Conservation (phyloP, 495 filamentous ascomycete species). For the Aspergillus diversus region DNA sequence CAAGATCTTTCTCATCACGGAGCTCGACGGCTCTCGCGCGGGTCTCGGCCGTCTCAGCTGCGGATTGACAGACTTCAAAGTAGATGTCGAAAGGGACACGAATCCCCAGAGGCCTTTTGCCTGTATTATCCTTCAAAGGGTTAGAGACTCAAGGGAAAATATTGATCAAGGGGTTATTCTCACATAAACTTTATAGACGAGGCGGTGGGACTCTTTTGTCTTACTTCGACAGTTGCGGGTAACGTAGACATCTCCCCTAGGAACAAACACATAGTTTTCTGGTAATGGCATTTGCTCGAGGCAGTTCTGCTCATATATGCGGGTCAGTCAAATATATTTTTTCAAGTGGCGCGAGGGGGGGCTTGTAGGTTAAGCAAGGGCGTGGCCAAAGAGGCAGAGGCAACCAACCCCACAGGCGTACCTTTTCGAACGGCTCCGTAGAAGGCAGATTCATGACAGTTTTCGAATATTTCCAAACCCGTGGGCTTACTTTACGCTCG, state of each 20-base stretch:
- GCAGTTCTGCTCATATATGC: constrained; percentile 34
- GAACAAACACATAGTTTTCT: constrained; percentile 51
- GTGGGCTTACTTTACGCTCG: constrained; percentile 5
- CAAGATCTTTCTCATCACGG: constrained; percentile 40
- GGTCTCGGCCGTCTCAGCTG: constrained; percentile 38
- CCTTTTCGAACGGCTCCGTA: constrained; percentile 28
- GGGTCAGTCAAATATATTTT: constrained; percentile 13
- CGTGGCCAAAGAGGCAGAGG: neutral
- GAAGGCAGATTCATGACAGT: constrained; percentile 19
- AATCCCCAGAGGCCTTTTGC: constrained; percentile 45
- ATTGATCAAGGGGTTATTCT: constrained; percentile 15
- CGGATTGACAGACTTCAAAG: constrained; percentile 32
- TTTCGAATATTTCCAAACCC: constrained; percentile 20
- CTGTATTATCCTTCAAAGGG: constrained; percentile 34
- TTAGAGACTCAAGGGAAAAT: neutral
- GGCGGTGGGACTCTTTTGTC: constrained; percentile 43
- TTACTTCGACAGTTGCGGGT: constrained; percentile 52
- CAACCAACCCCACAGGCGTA: constrained; percentile 11
- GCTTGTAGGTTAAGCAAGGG: constrained; percentile 17
- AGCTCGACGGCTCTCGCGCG: constrained; percentile 44
- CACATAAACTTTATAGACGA: constrained; percentile 51
- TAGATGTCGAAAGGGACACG: constrained; percentile 49
- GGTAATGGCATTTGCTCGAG: constrained; percentile 28
- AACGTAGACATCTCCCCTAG: constrained; percentile 54
- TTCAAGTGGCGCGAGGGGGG: constrained; percentile 10